These are phyloP conservation scores for Arabis hirsuta DNA, from an alignment of 345 rosid species.

Conservation along the genomic window DNA sequence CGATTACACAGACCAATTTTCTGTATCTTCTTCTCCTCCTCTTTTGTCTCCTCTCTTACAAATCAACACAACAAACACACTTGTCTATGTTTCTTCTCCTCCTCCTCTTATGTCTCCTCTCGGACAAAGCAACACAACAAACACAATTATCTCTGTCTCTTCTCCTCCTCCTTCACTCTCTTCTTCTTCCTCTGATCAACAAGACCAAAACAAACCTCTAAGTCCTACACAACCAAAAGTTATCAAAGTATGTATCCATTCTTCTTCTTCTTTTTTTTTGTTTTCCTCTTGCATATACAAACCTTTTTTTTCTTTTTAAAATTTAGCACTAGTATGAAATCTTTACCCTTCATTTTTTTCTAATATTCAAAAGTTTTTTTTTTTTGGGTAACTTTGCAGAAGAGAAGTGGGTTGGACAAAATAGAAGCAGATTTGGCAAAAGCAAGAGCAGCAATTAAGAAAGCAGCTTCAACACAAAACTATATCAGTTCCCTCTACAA, in stretches of 20 bases:
- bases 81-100: conserved; percentile 20
- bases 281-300: background rate
- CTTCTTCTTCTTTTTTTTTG: background rate
- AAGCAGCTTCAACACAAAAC: conserved; percentile 48
- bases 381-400: conserved; percentile 21
- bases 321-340: background rate
- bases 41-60: background rate
- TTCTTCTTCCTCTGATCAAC: conserved; percentile 14
- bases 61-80: conserved; percentile 26
- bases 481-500: conserved; percentile 57
- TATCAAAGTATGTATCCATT: conserved; percentile 25
- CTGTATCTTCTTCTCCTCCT: conserved; percentile 30
- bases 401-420: conserved; percentile 38
- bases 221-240: conserved; percentile 26
- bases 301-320: background rate
- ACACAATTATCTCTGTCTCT: conserved; percentile 15
- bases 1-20: conserved; percentile 37
- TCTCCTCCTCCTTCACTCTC: background rate
- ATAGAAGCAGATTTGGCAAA: conserved; percentile 52
- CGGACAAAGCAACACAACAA: conserved; percentile 13
- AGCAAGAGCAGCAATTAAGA: conserved; percentile 56
- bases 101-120: background rate
- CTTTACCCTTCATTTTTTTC: background rate
- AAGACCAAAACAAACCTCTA: conserved; percentile 9
- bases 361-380: background rate